Evolutionary conservation across 1,284 basidiomycete genomes (phyloP), one percentile per base, ranked within the genome.

Genomic region (Irpex sp.): DNA sequence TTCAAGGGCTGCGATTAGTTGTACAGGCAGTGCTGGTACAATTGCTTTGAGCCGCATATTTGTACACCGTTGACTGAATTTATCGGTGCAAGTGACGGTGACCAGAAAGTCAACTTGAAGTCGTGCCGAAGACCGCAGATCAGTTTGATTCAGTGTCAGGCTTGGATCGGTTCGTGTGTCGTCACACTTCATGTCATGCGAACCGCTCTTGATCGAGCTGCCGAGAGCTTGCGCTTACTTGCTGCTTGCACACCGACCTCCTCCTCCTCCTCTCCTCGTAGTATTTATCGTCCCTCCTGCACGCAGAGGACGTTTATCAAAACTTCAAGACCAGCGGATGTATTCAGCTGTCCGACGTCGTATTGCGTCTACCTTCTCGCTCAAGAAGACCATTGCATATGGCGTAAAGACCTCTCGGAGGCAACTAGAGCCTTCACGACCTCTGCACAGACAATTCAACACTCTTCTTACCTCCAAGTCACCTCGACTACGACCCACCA

Each of bases 371-470:
- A 65, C 64, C 62, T 71, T 66, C 65, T 75, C 65, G 64, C 70
- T 62, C 70, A 64, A 78, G 65, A 87, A 86, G 69, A 69, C 76
- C 18, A 73, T 83, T 58, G 80, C 83, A 3, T 85, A 86, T 73
- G 82, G 83, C 61, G 69, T 81, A 56, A 73, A 76, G 56, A 68
- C 67, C 42, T 71, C 77, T 28, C 69, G 72, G 58, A 73, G 72
- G 63, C 73, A 71, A 35, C 58, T 72, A n/a, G 73, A 76, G 35
- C 64, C 72, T 23, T 60, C 75, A 8, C 73, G 82, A 52, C 80
- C 81, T 0, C 72, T 78, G 14, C 84, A 81, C 67, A 78, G 80
- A 61, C 83, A 84, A 64, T 82, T 82, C 66, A 78, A 80, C n/a
- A 86, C 84, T 4, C 75, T 84, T 61, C 69, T 82, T 64, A 80